phyloP scores from a whole-genome alignment of 2,329 filamentous ascomycete genomes.

The Fusarium ambrosium region DNA sequence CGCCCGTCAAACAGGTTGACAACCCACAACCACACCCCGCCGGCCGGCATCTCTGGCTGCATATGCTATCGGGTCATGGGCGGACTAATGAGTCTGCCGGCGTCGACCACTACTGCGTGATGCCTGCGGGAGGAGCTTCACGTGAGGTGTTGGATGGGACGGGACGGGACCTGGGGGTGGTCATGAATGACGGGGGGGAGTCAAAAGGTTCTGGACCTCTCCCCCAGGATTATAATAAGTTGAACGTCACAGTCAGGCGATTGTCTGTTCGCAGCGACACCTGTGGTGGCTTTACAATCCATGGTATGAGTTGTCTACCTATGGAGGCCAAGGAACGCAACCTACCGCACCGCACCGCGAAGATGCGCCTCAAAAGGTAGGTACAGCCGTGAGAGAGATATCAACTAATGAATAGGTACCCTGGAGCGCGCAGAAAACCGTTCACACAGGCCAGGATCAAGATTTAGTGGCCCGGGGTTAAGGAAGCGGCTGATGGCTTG shows the following conservation, averaged over 20 bases:
- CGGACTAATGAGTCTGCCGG: slow-evolving; percentile 2
- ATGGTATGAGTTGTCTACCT: too few species aligned
- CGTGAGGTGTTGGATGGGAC: slow-evolving; percentile 14
- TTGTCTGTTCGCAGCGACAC: background rate
- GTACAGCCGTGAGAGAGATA: background rate
- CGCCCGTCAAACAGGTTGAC: background rate
- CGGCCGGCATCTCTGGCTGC: slow-evolving; percentile 11
- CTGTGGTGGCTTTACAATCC: background rate
- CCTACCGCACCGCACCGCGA: background rate
- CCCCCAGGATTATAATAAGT: background rate
- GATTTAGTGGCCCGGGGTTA: background rate
- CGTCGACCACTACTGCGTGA: slow-evolving; percentile 7
- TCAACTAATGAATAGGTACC: background rate
- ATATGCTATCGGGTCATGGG: slow-evolving; percentile 2
- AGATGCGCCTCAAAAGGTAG: background rate
- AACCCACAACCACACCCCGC: background rate
- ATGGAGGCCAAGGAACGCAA: background rate
- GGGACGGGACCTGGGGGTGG: too few species aligned
- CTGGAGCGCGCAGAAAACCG: background rate
- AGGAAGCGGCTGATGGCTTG: background rate
- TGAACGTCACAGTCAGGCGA: slow-evolving; percentile 15
- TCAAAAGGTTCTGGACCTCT: slow-evolving; percentile 9
- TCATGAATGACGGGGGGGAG: background rate
- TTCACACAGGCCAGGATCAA: background rate
- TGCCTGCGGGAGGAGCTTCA: slow-evolving; percentile 14